Evolutionary conservation across 495 filamentous ascomycete species (phyloP), one percentile per base, ranked within the genome.

Genomic region (Paragyromitra xinjiangensis): DNA sequence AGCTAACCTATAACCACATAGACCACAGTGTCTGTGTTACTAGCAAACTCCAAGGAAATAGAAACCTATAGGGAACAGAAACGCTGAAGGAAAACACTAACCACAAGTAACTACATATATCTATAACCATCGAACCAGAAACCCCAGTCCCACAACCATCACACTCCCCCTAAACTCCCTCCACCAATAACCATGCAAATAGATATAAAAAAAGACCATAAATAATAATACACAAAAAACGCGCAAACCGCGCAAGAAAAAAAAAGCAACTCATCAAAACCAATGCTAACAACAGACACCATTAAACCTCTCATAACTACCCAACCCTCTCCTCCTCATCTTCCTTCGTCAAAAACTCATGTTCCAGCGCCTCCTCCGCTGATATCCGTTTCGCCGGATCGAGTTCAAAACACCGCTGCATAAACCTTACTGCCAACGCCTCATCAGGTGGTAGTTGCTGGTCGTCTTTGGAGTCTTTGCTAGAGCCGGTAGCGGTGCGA

Each of bases 301-400:
- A 63, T 51, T 71, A 62, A 44, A 50, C 56, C 68, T 24, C n/a
- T 11, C 26, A 62, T 14, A 34, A 19, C 9, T 42, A 63, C 39
- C 37, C 29, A 44, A 22, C 1, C 39, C 37, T 58, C 63, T 67
- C 48, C 14, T 56, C n/a, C 34, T 55, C 66, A 3, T 69, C 66
- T 37, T 19, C 6, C 22, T 67, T 40, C 5, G 37, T 63, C 39
- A 97, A 81, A 83, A 98, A 99, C 14, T 93, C 90, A 84, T 97
- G 92, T 11, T 86, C 78, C 73, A 95, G 78, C 3, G 92, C 93
- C 78, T 92, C 89, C 72, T 86, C 86, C 0, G 92, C 93, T 55
- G 89, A 92, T 50, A 93, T 92, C n/a, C 92, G 83, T 81, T 86
- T 89, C 24, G 81, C 82, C 0, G 93, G 91, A 83, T 95, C 91